These are phyloP conservation scores for Pilatotrama ljubarskyi DNA, from an alignment of 768 basidiomycete species.

Conservation along the genomic window DNA sequence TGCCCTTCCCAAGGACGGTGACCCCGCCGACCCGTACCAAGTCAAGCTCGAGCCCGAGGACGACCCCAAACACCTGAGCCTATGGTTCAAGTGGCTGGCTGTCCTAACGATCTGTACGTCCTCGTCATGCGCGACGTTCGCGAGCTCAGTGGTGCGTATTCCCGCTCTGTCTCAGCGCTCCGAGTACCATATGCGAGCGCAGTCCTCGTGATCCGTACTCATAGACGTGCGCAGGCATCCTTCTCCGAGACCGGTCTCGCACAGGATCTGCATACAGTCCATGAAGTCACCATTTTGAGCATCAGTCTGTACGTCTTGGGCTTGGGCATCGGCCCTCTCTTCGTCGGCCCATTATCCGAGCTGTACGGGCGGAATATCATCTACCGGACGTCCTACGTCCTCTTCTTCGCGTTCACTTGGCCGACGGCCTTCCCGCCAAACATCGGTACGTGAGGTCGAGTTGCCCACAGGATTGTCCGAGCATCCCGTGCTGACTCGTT, in stretches of 20 bases:
- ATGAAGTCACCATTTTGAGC: constrained; percentile 50
- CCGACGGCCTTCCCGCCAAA: constrained; percentile 75
- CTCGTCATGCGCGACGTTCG: constrained; percentile 41
- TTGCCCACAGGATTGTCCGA: not conserved
- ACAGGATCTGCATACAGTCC: constrained; percentile 50
- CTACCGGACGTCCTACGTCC: constrained; percentile 58
- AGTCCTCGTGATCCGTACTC: not conserved
- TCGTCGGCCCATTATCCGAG: constrained; percentile 44
- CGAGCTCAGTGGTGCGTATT: constrained; percentile 54
- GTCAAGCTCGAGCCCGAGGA: constrained; percentile 28
- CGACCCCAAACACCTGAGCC: constrained; percentile 26
- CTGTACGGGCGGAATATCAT: constrained; percentile 62
- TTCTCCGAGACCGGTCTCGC: constrained; percentile 65
- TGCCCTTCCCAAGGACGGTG: not conserved
- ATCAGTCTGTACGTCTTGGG: constrained; percentile 48
- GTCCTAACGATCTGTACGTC: constrained; percentile 27
- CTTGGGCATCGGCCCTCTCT: constrained; percentile 34
- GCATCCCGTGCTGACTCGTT: not conserved
- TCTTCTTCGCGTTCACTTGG: constrained; percentile 65
- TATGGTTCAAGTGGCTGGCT: constrained; percentile 28
- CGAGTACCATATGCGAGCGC: too few relatives aligned
- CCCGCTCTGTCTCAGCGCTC: not conserved
- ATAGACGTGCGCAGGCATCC: constrained; percentile 42
- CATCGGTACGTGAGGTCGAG: constrained; percentile 45
- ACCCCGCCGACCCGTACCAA: constrained; percentile 10